Base-by-base conservation (phyloP, 2,329 filamentous ascomycete genomes). In the Botryotinia narcissicola region DNA sequence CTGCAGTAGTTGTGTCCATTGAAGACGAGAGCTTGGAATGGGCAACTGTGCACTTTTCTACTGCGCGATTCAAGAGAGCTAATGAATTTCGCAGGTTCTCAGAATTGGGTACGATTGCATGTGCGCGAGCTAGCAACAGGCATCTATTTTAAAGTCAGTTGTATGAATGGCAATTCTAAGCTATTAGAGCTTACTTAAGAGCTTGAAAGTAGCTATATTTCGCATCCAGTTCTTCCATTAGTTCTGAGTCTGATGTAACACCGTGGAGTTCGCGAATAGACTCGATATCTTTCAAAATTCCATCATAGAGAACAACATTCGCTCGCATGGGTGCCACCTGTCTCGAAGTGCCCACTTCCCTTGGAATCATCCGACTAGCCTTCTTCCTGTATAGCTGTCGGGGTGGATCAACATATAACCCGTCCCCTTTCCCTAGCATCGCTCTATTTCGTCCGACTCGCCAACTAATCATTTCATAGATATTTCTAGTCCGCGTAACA, bases 381-480 rank as follows among this genome's bases (percentile, higher is more conserved):
- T 40, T 40, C 37, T 40, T 40, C 37, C 37, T 40, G 37, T 40
- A 40, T 40, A 40, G 37, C 37, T 40, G 37, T 40, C 37, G 37
- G 12, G 37, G 10, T 40, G 10, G 37, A 9, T 40, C 37, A 40
- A 40, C 9, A 40, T 40, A 9, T 12, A 40, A 9, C 12, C 37
- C 37, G 9, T 40, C 37, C 12, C 37, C 37, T 40, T 40, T 40
- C 2, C 37, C 37, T 40, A 40, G 12, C 37, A 40, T 40, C 37
- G 37, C 37, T 40, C 37, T 40, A 82, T 99, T 98, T 66, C 96
- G 91, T 40, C 95, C 95, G 76, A 98, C 93, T 81, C 96, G 89
- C 95, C 95, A 98, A 80, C 93, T 95, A 73, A 99, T 92, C 82
- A 98, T 90, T 77, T 93, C 93, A 82, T 97, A 98, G 37, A 40